Base-by-base conservation (phyloP, 345 rosid species). In the Noccaea bulbosa region DNA sequence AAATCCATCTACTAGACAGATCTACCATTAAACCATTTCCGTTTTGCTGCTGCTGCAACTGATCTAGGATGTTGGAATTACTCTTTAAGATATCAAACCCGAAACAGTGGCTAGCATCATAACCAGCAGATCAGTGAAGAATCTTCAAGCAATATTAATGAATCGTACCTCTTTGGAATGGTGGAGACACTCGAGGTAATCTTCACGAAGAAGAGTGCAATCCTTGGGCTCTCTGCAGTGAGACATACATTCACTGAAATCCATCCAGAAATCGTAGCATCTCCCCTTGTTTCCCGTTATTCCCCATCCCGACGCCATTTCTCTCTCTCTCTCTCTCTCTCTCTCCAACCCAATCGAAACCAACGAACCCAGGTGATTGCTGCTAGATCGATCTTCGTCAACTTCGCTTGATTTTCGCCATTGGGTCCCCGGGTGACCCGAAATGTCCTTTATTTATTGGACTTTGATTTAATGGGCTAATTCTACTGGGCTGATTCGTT, bases 281-380 rank as follows among this genome's bases (percentile, higher is more conserved):
- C 99, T 84, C 34, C 97, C 97, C 69, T 91, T 91, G 85, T 85
- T 89, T 7, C 99, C 99, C 2, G 78, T 86, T 78, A 94, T 91
- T 65, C 99, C 97, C 99, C 99, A 94, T 32, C 99, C 97, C 3
- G 96, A 94, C 57, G 97, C 97, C 99, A 93, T 77, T 59, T 62
- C 4, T 71, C 20, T 17, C 20, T 17, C 20, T 15, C 33, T 12
- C 60, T 41, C 71, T 50, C 86, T 37, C 40, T 37, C 40, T 37
- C 40, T 37, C 8, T 27, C 30, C 24, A 22, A 22, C 24, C 24
- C 24, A 22, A 22, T 27, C 30, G 30, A 24, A 2, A 24, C 30
- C 30, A 27, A 27, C 40, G 40, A 37, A 37, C 2, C 40, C 40
- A 7, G 40, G 40, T 1, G 40, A 6, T 37, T 33, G 35, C 0